These are phyloP conservation scores for Agarophyton chilense DNA, from an alignment of 23 red algal species.

Conservation along the genomic window DNA sequence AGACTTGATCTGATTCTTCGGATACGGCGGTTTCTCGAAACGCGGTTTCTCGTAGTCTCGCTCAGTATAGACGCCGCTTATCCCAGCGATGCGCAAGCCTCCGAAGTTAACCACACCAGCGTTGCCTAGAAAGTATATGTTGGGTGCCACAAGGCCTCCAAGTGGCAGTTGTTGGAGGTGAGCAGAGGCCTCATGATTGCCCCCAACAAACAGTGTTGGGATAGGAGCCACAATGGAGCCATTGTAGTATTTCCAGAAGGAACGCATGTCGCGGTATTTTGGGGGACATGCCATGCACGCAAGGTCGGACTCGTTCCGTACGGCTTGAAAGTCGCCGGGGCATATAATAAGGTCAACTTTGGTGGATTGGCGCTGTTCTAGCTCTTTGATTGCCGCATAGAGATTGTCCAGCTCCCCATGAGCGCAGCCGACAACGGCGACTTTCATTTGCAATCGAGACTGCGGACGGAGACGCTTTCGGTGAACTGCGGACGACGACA, in stretches of 20 bases:
- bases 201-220: slow-evolving; percentile 93
- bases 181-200: slow-evolving; percentile 94
- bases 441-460: slow-evolving; percentile 13
- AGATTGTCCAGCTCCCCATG: slow-evolving; percentile 90
- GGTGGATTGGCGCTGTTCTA: slow-evolving; percentile 12
- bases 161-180: slow-evolving; percentile 86
- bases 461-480: background rate
- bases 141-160: slow-evolving; percentile 93
- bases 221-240: slow-evolving; percentile 72
- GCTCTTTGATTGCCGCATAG: slow-evolving; percentile 72
- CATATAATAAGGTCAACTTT: slow-evolving; percentile 78
- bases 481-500: background rate
- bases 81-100: slow-evolving; percentile 76
- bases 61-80: slow-evolving; percentile 87
- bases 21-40: slow-evolving; percentile 74
- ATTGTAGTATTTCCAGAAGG: slow-evolving; percentile 83
- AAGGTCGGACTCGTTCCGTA: slow-evolving; percentile 83
- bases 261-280: slow-evolving; percentile 69
- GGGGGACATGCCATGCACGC: slow-evolving; percentile 75
- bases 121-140: slow-evolving; percentile 92
- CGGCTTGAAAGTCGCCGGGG: slow-evolving; percentile 94
- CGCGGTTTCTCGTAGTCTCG: slow-evolving; percentile 75
- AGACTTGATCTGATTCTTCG: slow-evolving; percentile 46
- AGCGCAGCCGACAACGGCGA: slow-evolving; percentile 87
- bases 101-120: slow-evolving; percentile 80